Conservation (phyloP, 352 stramenopile species). For the Globisporangium abappressorium region DNA sequence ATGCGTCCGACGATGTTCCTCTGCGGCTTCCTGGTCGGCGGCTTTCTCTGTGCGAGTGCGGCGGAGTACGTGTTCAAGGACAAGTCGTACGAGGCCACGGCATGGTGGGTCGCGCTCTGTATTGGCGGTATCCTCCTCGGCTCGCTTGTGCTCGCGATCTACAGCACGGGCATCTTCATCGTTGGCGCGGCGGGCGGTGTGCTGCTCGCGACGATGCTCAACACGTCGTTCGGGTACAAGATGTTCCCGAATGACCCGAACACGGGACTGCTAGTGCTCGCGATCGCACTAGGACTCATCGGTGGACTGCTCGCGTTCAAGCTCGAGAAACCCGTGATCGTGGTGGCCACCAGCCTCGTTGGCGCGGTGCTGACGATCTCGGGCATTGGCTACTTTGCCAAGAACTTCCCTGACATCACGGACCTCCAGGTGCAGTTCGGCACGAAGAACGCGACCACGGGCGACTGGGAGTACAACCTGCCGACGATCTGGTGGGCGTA, state of each 20-base stretch:
- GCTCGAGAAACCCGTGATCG: slow-evolving; percentile 47
- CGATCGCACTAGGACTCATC: slow-evolving; percentile 43
- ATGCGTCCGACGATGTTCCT: slow-evolving; percentile 62
- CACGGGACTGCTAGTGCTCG: slow-evolving; percentile 41
- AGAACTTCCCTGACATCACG: slow-evolving; percentile 46
- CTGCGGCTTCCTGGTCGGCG: slow-evolving; percentile 55
- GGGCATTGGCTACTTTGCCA: slow-evolving; percentile 61
- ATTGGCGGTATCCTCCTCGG: slow-evolving; percentile 44
- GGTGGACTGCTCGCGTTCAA: slow-evolving; percentile 49
- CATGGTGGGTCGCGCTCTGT: slow-evolving; percentile 51
- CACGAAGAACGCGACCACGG: slow-evolving; percentile 26
- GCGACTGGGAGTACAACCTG: slow-evolving; percentile 45
- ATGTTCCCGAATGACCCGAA: slow-evolving; percentile 55
- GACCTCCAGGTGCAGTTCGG: slow-evolving; percentile 37
- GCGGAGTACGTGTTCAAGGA: slow-evolving; percentile 38
- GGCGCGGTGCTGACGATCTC: slow-evolving; percentile 43
- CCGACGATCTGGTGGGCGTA: slow-evolving; percentile 60
- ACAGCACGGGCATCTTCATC: slow-evolving; percentile 58
- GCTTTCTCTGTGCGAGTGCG: slow-evolving; percentile 41
- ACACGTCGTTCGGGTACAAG: slow-evolving; percentile 55
- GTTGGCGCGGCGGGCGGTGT: slow-evolving; percentile 46
- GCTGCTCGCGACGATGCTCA: slow-evolving; percentile 42
- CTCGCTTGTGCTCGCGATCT: slow-evolving; percentile 49
- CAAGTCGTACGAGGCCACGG: slow-evolving; percentile 42
- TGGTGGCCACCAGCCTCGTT: slow-evolving; percentile 54